Conservation (phyloP, 768 basidiomycete species). For the Neoboletus brunneissimus region DNA sequence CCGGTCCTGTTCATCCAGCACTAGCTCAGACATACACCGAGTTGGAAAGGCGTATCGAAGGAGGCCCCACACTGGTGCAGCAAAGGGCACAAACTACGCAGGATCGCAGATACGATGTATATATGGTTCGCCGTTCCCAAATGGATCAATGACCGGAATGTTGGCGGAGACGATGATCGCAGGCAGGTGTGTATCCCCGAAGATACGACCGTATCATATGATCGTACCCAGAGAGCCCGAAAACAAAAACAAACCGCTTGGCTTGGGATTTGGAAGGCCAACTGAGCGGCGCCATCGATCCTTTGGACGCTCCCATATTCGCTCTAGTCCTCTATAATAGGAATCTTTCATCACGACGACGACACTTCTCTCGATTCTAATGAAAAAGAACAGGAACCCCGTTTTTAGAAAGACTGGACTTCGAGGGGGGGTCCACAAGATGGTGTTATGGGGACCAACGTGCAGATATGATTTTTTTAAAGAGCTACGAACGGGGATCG, state of each 20-base stretch:
- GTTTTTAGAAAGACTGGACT: neutral
- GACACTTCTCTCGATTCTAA: neutral
- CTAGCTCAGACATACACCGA: neutral
- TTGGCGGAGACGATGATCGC: neutral
- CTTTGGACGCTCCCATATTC: too few species aligned
- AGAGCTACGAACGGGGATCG: neutral
- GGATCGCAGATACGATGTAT: neutral
- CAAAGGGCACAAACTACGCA: neutral
- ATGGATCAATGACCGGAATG: neutral
- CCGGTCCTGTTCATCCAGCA: neutral
- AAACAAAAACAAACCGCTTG: too few species aligned
- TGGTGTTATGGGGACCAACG: neutral
- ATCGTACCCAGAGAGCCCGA: too few species aligned
- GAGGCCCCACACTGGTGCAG: neutral
- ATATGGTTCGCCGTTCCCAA: neutral
- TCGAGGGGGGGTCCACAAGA: neutral
- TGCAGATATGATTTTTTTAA: neutral
- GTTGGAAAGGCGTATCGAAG: neutral
- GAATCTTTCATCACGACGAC: neutral
- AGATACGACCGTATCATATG: too few species aligned
- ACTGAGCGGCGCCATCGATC: neutral
- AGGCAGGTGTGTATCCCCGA: too few species aligned
- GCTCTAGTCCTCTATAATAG: neutral
- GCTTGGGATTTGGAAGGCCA: neutral
- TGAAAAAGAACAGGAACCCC: neutral